Evolutionary conservation across 2,329 filamentous ascomycete genomes (phyloP).

Genomic region (Gremmenia infestans): DNA sequence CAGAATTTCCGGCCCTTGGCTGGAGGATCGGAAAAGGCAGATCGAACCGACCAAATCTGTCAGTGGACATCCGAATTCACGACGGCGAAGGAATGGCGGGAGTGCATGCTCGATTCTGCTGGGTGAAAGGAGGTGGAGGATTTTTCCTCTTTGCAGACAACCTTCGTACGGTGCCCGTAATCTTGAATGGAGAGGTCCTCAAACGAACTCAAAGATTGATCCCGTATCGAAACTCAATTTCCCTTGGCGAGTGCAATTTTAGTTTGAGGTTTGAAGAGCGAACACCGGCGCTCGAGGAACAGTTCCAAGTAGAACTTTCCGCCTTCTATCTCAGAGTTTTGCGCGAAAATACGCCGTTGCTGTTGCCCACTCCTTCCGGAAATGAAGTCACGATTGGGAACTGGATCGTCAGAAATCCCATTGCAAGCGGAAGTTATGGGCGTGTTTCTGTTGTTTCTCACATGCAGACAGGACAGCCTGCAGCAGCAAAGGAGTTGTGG

Average conservation of each 20-base stretch:
- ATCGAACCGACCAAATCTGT: constrained; percentile 9
- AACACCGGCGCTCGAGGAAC: constrained; percentile 11
- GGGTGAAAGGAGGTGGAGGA: constrained; percentile 19
- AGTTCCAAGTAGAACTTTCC: constrained; percentile 18
- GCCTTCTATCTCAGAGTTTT: constrained; percentile 13
- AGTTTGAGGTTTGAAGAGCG: constrained; percentile 15
- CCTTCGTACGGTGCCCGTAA: constrained; percentile 6
- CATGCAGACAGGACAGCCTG: constrained; percentile 14
- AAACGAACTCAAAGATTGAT: constrained; percentile 15
- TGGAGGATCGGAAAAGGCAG: constrained; percentile 21
- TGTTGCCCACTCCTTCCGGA: constrained; percentile 16
- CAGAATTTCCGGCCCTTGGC: constrained; percentile 13
- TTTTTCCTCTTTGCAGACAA: constrained; percentile 21
- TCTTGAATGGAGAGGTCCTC: constrained; percentile 20
- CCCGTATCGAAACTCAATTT: constrained; percentile 16
- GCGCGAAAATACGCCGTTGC: constrained; percentile 10
- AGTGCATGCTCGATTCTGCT: constrained; percentile 16
- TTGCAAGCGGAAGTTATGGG: constrained; percentile 17
- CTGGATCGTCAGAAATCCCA: constrained; percentile 19
- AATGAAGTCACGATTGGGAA: constrained; percentile 16
- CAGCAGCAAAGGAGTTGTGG: constrained; percentile 21
- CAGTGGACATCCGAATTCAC: constrained; percentile 17
- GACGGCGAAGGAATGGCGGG: constrained; percentile 17
- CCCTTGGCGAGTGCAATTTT: constrained; percentile 18
- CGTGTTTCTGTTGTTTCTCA: constrained; percentile 16